These are phyloP conservation scores for Aspergillus fumigatus DNA, from an alignment of 2,329 filamentous ascomycete species.

Conservation along the genomic window DNA sequence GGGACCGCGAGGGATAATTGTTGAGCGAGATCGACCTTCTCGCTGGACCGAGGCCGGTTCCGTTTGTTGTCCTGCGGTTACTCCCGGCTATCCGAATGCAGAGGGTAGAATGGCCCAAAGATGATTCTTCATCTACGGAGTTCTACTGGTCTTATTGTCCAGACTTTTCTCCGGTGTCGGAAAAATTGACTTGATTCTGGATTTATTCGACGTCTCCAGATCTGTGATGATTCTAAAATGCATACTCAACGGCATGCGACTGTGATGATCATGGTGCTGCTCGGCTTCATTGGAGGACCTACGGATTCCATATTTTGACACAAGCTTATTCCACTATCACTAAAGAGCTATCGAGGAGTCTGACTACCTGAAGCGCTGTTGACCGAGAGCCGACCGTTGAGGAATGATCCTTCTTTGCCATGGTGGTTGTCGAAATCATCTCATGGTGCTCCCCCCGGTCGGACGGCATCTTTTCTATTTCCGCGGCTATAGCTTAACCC, in stretches of 20 bases:
- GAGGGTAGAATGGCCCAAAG: background rate
- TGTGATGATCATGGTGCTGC: background rate
- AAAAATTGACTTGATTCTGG: background rate
- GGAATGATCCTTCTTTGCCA: background rate
- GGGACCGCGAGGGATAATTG: background rate
- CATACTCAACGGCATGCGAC: background rate
- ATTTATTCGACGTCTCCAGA: background rate
- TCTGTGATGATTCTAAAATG: background rate
- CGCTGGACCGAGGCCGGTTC: constrained; percentile 3
- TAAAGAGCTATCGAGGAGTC: background rate
- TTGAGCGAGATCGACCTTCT: constrained; percentile 2
- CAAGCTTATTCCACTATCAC: background rate
- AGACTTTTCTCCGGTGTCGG: background rate
- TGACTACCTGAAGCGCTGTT: background rate
- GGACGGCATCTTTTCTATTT: background rate
- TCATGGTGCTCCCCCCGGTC: background rate
- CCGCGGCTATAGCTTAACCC: background rate
- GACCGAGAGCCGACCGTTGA: background rate
- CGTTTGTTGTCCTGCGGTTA: background rate
- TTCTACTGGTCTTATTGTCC: background rate
- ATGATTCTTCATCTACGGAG: background rate
- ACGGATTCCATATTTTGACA: background rate
- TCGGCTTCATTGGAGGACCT: background rate
- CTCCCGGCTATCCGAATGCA: constrained; percentile 1
- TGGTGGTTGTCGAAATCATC: background rate